phyloP scores from a whole-genome alignment of 495 filamentous ascomycete genomes.

The Tuber microsphaerosporum region DNA sequence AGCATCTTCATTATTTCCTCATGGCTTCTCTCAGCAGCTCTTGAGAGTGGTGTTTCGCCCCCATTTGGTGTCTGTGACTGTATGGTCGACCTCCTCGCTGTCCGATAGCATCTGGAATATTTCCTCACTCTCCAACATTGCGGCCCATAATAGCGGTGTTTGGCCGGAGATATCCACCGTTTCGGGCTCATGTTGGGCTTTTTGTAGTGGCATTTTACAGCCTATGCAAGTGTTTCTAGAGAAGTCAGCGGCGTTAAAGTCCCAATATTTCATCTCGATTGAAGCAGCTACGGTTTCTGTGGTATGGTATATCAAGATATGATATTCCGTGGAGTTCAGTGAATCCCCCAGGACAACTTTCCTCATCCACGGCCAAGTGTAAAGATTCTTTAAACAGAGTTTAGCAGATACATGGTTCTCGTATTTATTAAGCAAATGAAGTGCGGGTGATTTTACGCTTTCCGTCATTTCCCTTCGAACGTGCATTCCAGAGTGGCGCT shows the following conservation, averaged over 20 bases:
- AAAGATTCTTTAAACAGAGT: neutral
- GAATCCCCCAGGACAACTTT: neutral
- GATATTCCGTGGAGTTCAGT: neutral
- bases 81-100: too few species aligned
- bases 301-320: neutral
- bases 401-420: neutral
- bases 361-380: neutral
- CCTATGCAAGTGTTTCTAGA: neutral
- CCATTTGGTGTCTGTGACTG: too few species aligned
- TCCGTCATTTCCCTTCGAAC: neutral
- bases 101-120: too few species aligned
- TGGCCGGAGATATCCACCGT: neutral
- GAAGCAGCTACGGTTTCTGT: neutral
- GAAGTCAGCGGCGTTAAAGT: neutral
- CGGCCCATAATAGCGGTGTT: neutral
- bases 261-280: neutral
- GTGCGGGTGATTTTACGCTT: neutral
- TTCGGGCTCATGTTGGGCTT: neutral
- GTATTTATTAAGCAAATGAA: neutral
- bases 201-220: neutral
- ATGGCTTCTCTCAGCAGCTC: too few species aligned
- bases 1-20: too few species aligned
- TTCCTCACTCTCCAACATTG: too few species aligned
- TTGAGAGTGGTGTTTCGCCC: too few species aligned
- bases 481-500: neutral